A percentile compares a stretch with the other conserved stretches of the same genome.
Conservation (phyloP, 2,329 filamentous ascomycete species). For the Rhynchosporium secalis region DNA sequence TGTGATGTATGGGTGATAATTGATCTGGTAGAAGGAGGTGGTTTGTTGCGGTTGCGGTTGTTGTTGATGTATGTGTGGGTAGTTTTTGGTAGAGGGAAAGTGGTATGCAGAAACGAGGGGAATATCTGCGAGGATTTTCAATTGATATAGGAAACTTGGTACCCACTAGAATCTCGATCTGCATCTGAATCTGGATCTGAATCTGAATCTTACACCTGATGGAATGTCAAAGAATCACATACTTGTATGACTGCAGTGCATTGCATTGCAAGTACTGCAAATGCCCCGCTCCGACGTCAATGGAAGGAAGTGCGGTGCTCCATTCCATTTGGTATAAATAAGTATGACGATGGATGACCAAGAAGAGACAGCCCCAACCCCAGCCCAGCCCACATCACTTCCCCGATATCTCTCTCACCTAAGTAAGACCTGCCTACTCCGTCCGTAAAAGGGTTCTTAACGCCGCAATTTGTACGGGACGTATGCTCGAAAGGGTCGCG, state of each 20-base stretch:
- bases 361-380: no score
- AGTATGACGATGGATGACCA: no score
- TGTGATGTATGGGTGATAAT: background rate
- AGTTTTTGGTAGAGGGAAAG: background rate
- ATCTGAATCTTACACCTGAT: slow-evolving; percentile 1
- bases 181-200: no score
- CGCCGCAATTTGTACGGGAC: background rate
- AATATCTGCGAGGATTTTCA: background rate
- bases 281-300: slow-evolving; percentile 10
- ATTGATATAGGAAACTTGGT: background rate
- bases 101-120: background rate
- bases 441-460: background rate
- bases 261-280: no score
- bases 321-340: no score
- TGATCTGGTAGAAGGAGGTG: no score
- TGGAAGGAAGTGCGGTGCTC: background rate
- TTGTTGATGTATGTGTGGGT: background rate
- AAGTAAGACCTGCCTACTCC: no score
- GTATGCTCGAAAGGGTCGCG: no score
- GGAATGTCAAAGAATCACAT: slow-evolving; percentile 8
- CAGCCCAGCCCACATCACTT: no score
- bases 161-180: background rate
- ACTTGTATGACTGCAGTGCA: no score
- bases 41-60: slow-evolving; percentile 15
- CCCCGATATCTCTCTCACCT: no score